Percentiles rank a stretch among this genome's conserved stretches.
These are phyloP conservation scores for Neurospora terricola DNA, from an alignment of 495 filamentous ascomycete species.

Conservation along the genomic window DNA sequence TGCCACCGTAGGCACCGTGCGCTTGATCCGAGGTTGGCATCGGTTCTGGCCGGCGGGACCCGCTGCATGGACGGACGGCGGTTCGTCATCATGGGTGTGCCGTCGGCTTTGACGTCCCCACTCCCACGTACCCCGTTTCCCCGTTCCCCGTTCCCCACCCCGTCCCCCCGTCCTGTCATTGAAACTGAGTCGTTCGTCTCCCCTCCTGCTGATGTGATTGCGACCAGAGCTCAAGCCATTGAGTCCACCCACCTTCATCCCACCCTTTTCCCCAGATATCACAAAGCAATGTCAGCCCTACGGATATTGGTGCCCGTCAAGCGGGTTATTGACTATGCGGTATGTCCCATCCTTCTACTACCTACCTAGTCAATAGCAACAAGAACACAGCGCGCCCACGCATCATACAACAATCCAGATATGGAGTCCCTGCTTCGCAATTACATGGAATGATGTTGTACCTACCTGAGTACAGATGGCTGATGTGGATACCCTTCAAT, in stretches of 20 bases:
- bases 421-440: slow-evolving; percentile 1
- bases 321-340: slow-evolving; percentile 98
- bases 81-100: slow-evolving; percentile 10
- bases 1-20: background rate
- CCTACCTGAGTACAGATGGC: background rate
- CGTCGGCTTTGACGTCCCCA: background rate
- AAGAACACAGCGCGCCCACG: background rate
- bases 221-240: background rate
- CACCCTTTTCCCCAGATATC: background rate
- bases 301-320: slow-evolving; percentile 94
- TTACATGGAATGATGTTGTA: background rate
- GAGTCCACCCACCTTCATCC: background rate
- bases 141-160: background rate
- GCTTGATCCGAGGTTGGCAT: slow-evolving; percentile 28
- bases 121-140: background rate
- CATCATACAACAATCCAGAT: background rate
- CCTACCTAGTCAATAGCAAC: background rate
- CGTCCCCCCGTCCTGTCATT: slow-evolving; percentile 13
- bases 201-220: background rate
- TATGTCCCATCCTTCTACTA: slow-evolving; percentile 31
- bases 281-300: slow-evolving; percentile 59
- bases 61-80: background rate
- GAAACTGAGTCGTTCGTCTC: slow-evolving; percentile 10
- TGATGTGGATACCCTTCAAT: background rate
- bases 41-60: slow-evolving; percentile 25